Conservation (phyloP, 805 yeast genomes). For the Schizosaccharomyces octosporus region DNA sequence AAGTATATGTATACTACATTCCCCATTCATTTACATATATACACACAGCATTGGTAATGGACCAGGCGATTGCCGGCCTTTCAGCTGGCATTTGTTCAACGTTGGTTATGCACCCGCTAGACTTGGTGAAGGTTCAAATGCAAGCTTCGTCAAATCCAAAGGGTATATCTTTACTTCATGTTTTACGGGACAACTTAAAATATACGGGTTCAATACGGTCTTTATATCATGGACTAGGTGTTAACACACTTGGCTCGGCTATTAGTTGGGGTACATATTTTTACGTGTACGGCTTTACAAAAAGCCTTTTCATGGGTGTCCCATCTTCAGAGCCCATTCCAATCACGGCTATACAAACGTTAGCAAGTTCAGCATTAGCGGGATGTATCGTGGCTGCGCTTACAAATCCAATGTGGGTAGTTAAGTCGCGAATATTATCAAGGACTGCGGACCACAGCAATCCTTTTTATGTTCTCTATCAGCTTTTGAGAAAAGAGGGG, state of each 20-base stretch:
- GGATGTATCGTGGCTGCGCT: slow-evolving; percentile 51
- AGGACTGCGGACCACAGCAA: slow-evolving; percentile 32
- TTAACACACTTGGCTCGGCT: slow-evolving; percentile 65
- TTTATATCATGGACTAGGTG: slow-evolving; percentile 50
- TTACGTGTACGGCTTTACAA: slow-evolving; percentile 18
- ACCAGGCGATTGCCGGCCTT: slow-evolving; percentile 35
- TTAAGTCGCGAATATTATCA: slow-evolving; percentile 60
- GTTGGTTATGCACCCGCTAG: slow-evolving; percentile 66
- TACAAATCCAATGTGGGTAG: slow-evolving; percentile 89
- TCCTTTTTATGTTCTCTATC: slow-evolving; percentile 26
- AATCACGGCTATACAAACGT: slow-evolving; percentile 22
- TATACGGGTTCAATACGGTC: slow-evolving; percentile 11
- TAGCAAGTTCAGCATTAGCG: slow-evolving; percentile 36
- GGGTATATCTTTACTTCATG: background rate
- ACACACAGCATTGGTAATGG: background rate
- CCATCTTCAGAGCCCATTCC: slow-evolving; percentile 3
- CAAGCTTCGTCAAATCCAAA: slow-evolving; percentile 21
- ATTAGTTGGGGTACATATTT: slow-evolving; percentile 80
- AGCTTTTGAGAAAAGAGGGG: slow-evolving; percentile 33
- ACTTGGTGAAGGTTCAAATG: slow-evolving; percentile 56
- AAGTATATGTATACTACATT: no score
- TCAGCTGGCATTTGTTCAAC: slow-evolving; percentile 67
- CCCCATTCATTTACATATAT: no score
- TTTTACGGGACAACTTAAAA: background rate
- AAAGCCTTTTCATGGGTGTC: background rate